Evolutionary conservation across 2,329 filamentous ascomycete species (phyloP).

Genomic region (Ophiocordyceps sinensis): DNA sequence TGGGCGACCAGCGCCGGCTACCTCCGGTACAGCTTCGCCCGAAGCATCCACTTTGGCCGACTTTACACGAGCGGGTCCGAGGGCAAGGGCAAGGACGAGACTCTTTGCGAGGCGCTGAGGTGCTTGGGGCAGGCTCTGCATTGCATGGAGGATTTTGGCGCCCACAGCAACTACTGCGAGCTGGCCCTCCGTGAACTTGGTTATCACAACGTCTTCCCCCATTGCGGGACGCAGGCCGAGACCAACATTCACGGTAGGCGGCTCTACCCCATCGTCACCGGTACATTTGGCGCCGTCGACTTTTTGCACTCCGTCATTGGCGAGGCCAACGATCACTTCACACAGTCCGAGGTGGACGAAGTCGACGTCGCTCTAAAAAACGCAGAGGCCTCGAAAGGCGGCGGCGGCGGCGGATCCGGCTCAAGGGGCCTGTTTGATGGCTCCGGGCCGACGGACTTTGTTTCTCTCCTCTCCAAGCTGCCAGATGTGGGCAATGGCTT

Average conservation of each 20-base stretch:
- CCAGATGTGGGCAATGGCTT: slow-evolving; percentile 55
- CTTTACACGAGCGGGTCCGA: slow-evolving; percentile 54
- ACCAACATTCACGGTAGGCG: slow-evolving; percentile 48
- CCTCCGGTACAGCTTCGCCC: slow-evolving; percentile 58
- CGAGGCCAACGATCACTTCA: slow-evolving; percentile 72
- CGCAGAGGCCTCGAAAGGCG: slow-evolving; percentile 37
- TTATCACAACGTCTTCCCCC: slow-evolving; percentile 67
- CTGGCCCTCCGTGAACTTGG: slow-evolving; percentile 62
- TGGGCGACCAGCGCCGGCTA: slow-evolving; percentile 89
- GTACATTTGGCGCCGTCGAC: slow-evolving; percentile 64
- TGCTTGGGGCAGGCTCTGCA: slow-evolving; percentile 65
- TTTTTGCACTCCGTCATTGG: slow-evolving; percentile 68
- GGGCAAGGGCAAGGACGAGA: slow-evolving; percentile 51
- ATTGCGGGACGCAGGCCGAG: slow-evolving; percentile 53
- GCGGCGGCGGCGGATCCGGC: slow-evolving; percentile 14
- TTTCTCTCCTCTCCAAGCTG: slow-evolving; percentile 59
- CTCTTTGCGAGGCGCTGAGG: slow-evolving; percentile 67
- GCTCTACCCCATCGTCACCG: slow-evolving; percentile 63
- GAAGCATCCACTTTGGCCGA: slow-evolving; percentile 65
- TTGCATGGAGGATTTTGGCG: slow-evolving; percentile 65
- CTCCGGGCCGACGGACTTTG: slow-evolving; percentile 41
- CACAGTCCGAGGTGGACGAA: slow-evolving; percentile 72
- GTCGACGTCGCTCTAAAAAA: slow-evolving; percentile 61
- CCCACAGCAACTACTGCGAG: slow-evolving; percentile 75
- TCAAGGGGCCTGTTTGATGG: slow-evolving; percentile 28